Evolutionary conservation across 116 monocot species (phyloP).

Genomic region (Phalaenopsis hybrid): DNA sequence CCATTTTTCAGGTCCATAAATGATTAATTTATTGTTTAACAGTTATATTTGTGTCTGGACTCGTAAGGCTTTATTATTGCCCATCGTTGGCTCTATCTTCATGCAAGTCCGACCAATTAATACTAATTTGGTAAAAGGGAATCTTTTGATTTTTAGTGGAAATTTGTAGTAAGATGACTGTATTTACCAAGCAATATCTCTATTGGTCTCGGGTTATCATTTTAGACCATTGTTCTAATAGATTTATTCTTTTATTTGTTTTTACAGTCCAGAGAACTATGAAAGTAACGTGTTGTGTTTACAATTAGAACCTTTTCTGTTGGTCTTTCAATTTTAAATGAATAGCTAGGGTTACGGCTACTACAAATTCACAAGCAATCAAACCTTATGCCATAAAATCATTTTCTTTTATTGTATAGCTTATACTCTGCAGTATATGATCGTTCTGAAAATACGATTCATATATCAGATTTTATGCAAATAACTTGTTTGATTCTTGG

Average conservation of each 20-base stretch:
- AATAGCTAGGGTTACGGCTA: neutral
- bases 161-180: neutral
- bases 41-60: neutral
- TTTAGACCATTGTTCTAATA: neutral
- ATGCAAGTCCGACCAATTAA: neutral
- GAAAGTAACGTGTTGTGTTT: neutral
- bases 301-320: neutral
- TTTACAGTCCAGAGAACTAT: neutral
- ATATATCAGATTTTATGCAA: neutral
- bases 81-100: neutral
- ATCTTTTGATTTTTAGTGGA: neutral
- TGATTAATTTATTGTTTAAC: neutral
- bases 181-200: neutral
- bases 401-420: neutral
- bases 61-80: neutral
- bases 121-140: neutral
- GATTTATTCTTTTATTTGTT: neutral
- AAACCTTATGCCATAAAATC: neutral
- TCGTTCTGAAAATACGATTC: neutral
- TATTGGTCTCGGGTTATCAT: neutral
- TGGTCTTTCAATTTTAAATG: neutral
- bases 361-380: neutral
- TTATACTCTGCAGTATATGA: neutral
- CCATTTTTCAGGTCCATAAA: neutral
- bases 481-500: neutral